Evolutionary conservation across 257 asterid genomes (phyloP), one percentile per base, ranked within the genome.

Genomic region (Fraxinus quadrangulata): DNA sequence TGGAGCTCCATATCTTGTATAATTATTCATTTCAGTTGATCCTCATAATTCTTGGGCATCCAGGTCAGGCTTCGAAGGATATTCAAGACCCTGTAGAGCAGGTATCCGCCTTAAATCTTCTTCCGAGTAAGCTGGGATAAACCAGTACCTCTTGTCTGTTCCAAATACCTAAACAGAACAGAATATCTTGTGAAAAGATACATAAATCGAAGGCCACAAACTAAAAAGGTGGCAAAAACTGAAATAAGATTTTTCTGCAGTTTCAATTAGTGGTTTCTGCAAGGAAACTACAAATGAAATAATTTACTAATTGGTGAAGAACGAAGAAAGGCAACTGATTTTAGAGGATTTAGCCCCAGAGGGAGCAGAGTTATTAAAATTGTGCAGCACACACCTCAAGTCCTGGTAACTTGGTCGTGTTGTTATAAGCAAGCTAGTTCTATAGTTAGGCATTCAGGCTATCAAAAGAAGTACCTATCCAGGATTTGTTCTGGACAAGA

Each of bases 1-100:
- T 76, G 34, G 70, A 61, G 73, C 42, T 36, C 40, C 9, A 37
- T 37, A 1, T 37, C 42, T 37, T 1, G 24, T 71, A 74, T 71
- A 30, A 13, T 56, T 40, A 26, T 31, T 24, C 16, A 40, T 5
- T 34, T 77, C 9, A 7, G n/a, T 21, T 56, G 70, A n/a, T 77
- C 70, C 21, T 86, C 81, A 88, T 82, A 88, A 84, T 77, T 87
- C 91, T 86, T 86, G 91, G 30, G 84, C 75, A 24, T 86, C 92
- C 24, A 88, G 76, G 65, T 91, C 96, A 0, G 94, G 94, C 71
- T 84, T 89, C 28, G 90, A 87, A 42, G 96, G 96, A 77, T 91
- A 91, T 82, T 91, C 94, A n/a, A 91, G 83, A 72, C 96, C 96
- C 72, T 89, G 96, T 74, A 91, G 92, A 66, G 94, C 92, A 17